Base-by-base conservation (phyloP, 768 basidiomycete genomes). In the Mycena capillaripes region DNA sequence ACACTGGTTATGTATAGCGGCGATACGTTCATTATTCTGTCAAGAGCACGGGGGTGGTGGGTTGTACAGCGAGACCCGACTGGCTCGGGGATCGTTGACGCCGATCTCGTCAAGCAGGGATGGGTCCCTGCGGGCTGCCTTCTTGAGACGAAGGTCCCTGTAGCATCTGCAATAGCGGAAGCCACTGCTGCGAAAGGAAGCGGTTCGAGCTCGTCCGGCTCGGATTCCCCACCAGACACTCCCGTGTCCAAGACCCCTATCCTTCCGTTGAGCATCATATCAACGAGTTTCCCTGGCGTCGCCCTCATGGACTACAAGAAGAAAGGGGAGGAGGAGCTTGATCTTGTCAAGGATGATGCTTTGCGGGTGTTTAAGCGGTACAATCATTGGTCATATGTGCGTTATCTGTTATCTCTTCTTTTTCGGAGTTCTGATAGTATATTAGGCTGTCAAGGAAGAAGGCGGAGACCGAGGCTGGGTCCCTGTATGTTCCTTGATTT, bases 101-200 rank as follows among this genome's bases (percentile, higher is more conserved):
- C 91, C 19, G 95, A 96, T 72, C 86, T 91, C 30, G 85, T 88
- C 50, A 94, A 94, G 80, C 96, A 97, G 78, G 96, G 97, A 65
- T 99, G 97, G 97, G 97, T 99, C 3, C 97, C 97, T 46, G 97
- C 97, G 6, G 97, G 97, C 38, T 99, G 97, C 80, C 86, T 99
- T 17, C 89, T 99, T 42, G 97, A 99, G 82, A 96, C 95, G 8
- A 93, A 92, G 59, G 92, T 96, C 1, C 97, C 98, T 4, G 96
- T 97, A 4, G 93, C 95, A 14, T 91, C 91, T 29, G 95, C 96
- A 2, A 92, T 96, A 40, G 91, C 94, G 21, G 94, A 96, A 78
- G 94, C 95, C 3, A 93, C 88, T 2, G 91, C 74, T 17, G 74
- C 92, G 16, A 90, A 90, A 67, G 87, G 85, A 56, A 62, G 44